These are phyloP conservation scores for Malus hybrid DNA, from an alignment of 331 rosid genomes.

Conservation along the genomic window DNA sequence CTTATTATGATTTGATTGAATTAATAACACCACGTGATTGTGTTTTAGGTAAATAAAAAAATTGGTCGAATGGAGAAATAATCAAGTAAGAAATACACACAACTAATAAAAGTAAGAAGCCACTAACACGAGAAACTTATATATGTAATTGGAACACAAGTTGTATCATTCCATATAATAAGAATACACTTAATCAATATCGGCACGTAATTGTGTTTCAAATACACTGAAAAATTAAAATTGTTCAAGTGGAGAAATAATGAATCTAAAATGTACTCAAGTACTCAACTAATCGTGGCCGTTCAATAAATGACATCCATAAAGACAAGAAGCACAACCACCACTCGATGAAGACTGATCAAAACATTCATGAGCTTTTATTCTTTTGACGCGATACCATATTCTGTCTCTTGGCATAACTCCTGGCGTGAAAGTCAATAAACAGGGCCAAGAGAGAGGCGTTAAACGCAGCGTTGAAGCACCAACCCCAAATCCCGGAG, in stretches of 20 bases:
- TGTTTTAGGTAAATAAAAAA: too few species aligned
- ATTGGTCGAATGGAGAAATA: too few species aligned
- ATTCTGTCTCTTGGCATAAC: conserved; percentile 20
- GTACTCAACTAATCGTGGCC: background rate
- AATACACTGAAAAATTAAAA: too few species aligned
- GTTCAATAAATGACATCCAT: background rate
- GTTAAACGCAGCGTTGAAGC: conserved; percentile 52
- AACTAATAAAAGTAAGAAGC: too few species aligned
- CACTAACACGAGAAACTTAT: too few species aligned
- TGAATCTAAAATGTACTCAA: background rate
- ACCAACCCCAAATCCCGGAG: conserved; percentile 54
- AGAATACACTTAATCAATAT: too few species aligned
- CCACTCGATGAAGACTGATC: background rate
- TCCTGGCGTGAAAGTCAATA: conserved; percentile 44
- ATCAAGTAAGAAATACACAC: too few species aligned
- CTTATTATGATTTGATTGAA: too few species aligned
- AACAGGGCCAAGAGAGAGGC: conserved; percentile 50
- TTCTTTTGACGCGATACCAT: background rate
- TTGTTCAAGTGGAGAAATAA: background rate
- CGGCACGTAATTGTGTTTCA: too few species aligned
- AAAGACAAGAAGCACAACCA: background rate
- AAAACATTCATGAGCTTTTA: background rate
- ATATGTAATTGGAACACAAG: too few species aligned
- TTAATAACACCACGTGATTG: too few species aligned
- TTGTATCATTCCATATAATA: too few species aligned